Base-by-base conservation (phyloP, 768 basidiomycete genomes). In the Leccinellum luteum region DNA sequence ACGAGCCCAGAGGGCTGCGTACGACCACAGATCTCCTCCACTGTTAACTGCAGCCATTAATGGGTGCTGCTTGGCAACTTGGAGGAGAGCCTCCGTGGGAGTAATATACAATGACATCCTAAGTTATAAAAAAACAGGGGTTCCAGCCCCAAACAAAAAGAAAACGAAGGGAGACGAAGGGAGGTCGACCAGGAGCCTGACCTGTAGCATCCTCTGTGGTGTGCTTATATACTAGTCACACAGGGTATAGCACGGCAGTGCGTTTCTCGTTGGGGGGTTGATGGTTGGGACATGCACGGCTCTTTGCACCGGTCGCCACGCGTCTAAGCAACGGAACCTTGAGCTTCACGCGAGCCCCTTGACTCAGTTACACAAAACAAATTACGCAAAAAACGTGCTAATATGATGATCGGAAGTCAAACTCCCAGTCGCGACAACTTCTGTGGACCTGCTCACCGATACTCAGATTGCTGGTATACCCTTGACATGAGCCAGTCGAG, bases 1-100 rank as follows among this genome's bases (percentile, higher is more conserved):
- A 48, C 69, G 69, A 52, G 65, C 61, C 69, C 70, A 71, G n/a
- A 71, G 61, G 52, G 66, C 70, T 48, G 66, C 66, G n/a, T 71
- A 71, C 49, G 68, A 66, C 69, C 69, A 71, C 61, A 61, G 54
- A 47, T 60, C 52, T 43, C 38, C 56, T 59, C 52, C 61, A n/a
- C 57, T 50, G 31, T 56, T 64, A 38, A 71, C 64, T 10, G 68
- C 69, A 48, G 30, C 10, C 28, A 55, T 58, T 54, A 54, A 64
- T 15, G 69, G 69, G 52, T 71, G 61, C 27, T 66, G 57, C 60
- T 60, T 64, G 55, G 70, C 68, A 43, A 69, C 70, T 48, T 69
- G 64, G 45, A 71, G 60, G 41, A 71, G 69, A 23, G 64, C 70
- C 53, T 71, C 69, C 43, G 69, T 71, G 23, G 69, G 70, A 15